Base-by-base conservation (phyloP, 768 basidiomycete species). In the Amanita subjunquillea region DNA sequence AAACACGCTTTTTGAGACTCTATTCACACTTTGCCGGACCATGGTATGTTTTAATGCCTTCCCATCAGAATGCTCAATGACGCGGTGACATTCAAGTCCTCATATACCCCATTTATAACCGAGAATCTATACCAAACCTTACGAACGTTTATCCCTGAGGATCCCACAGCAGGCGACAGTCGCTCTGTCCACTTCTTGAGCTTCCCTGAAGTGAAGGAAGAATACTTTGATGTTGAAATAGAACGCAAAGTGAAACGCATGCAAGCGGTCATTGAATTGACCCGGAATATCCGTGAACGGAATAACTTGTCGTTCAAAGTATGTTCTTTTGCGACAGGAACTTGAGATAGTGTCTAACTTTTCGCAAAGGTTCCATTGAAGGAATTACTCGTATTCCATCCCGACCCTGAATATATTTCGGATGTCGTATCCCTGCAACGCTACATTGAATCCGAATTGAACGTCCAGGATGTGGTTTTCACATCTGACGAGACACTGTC, bases 41-140 rank as follows among this genome's bases (percentile, higher is more conserved):
- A 95, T 97, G 89, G 93, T 94, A 61, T 57, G 70, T 56, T 41
- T 50, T 39, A 37, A 20, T 22, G 10, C 27, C 5, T 10, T 40
- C 9, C 9, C 15, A 49, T 39, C 3, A 39, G 13, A 17, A 9
- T 23, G 4, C 8, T 5, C 4, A 27, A 17, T 50, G 13, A 36
- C 34, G 4, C 23, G 6, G 54, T 56, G 9, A 34, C 55, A 36
- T 30, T 13, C 2, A 58, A 95, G 94, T 95, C 95, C 1, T 94
- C 96, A 6, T 99, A 96, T 69, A 97, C 94, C 7, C 96, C 96
- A 0, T 98, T 97, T 80, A 73, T 98, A 65, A 94, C 93, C 6
- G 96, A 99, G 69, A 96, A 85, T 68, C 74, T 98, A 55, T 98
- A 97, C 67, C 96, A 98, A 65, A 82, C 89, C 32, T 76, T 98